Evolutionary conservation across 2,329 filamentous ascomycete genomes (phyloP).

Genomic region (Clarireedia sp.): DNA sequence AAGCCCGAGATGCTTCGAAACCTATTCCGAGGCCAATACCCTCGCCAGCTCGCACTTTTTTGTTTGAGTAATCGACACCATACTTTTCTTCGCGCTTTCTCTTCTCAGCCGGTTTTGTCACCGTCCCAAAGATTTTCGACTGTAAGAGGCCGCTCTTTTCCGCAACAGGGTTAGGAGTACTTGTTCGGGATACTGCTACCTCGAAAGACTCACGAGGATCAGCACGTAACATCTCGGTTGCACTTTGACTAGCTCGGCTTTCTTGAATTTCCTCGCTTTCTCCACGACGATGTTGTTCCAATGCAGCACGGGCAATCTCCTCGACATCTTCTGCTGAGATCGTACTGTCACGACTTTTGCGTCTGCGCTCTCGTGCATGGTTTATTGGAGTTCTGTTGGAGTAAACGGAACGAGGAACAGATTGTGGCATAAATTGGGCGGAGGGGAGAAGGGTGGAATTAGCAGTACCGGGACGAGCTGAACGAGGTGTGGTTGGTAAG

Average conservation of each 20-base stretch:
- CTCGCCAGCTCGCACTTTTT: constrained; percentile 41
- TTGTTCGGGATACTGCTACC: constrained; percentile 24
- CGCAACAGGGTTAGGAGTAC: constrained; percentile 34
- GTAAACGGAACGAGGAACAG: constrained; percentile 43
- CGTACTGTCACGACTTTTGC: constrained; percentile 75
- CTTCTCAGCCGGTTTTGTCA: constrained; percentile 42
- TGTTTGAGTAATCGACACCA: constrained; percentile 27
- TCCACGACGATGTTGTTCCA: constrained; percentile 28
- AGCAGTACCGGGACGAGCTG: constrained; percentile 37
- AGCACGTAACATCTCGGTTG: constrained; percentile 65
- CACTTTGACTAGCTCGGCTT: constrained; percentile 71
- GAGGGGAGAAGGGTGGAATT: constrained; percentile 52
- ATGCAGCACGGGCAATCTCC: constrained; percentile 46
- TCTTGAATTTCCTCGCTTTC: constrained; percentile 58
- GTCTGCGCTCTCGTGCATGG: constrained; percentile 45
- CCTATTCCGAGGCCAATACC: constrained; percentile 50
- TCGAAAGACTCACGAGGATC: constrained; percentile 36
- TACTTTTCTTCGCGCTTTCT: constrained; percentile 22
- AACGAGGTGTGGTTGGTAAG: constrained; percentile 66
- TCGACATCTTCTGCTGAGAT: constrained; percentile 60
- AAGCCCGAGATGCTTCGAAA: constrained; percentile 13
- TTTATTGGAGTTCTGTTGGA: constrained; percentile 13
- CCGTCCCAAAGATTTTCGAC: constrained; percentile 53
- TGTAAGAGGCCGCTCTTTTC: constrained; percentile 41
- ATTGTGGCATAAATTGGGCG: constrained; percentile 52